Percentiles rank a stretch among this genome's conserved stretches.
Conservation (phyloP, 176 grass and related monocot species). For the Zoysia japonica region DNA sequence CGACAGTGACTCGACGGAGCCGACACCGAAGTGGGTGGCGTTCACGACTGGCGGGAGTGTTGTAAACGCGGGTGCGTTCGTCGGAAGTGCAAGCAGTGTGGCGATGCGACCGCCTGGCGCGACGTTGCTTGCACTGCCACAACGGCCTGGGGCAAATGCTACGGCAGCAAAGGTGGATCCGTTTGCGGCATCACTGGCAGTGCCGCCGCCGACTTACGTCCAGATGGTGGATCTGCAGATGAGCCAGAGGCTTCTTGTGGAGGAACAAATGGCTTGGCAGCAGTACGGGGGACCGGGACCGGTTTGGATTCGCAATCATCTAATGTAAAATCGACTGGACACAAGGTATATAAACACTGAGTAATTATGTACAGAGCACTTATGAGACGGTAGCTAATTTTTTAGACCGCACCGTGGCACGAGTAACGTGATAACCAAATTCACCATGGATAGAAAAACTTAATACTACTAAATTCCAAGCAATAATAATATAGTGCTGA, state of each 20-base stretch:
- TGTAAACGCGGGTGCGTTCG: slow-evolving; percentile 1
- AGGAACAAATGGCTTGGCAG: slow-evolving; percentile 62
- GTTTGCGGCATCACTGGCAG: slow-evolving; percentile 56
- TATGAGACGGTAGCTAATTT: too few relatives aligned
- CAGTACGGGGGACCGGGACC: slow-evolving; percentile 28
- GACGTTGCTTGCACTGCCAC: slow-evolving; percentile 51
- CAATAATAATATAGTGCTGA: too few relatives aligned
- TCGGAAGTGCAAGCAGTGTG: slow-evolving; percentile 52
- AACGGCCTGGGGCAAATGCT: not conserved
- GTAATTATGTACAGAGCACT: too few relatives aligned
- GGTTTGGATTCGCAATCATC: not conserved
- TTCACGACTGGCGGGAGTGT: slow-evolving; percentile 12
- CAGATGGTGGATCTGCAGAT: slow-evolving; percentile 68
- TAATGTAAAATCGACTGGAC: not conserved
- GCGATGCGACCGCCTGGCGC: slow-evolving; percentile 10
- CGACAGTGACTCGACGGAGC: slow-evolving; percentile 15
- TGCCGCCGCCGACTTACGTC: slow-evolving; percentile 61
- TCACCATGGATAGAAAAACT: too few relatives aligned
- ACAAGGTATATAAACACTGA: not conserved
- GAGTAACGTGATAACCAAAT: too few relatives aligned
- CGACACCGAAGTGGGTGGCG: slow-evolving; percentile 47
- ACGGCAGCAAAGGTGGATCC: slow-evolving; percentile 27
- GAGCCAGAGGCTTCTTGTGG: slow-evolving; percentile 48
- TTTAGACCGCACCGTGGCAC: too few relatives aligned
- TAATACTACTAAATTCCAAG: too few relatives aligned